phyloP scores from a whole-genome alignment of 2,329 filamentous ascomycete genomes.

The Biscogniauxia sp. region DNA sequence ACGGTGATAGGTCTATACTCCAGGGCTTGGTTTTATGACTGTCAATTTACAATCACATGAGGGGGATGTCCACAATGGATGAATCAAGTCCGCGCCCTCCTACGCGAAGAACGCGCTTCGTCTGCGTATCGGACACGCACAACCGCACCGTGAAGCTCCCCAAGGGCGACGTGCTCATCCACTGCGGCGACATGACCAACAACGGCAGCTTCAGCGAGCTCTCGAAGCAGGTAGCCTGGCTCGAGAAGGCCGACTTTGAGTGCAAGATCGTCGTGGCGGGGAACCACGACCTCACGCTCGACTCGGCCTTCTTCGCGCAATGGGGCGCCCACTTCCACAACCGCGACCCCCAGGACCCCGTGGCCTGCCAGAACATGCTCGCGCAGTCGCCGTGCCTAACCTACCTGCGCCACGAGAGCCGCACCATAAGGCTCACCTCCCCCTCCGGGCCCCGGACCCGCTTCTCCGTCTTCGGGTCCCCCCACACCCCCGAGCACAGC shows the following conservation, averaged over 20 bases:
- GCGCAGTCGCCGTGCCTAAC: constrained; percentile 46
- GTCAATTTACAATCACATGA: no score
- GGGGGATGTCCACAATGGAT: no score
- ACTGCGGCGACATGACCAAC: constrained; percentile 75
- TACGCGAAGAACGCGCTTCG: constrained; percentile 58
- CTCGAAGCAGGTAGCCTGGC: constrained; percentile 61
- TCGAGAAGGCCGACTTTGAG: constrained; percentile 66
- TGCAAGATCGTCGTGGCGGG: constrained; percentile 70
- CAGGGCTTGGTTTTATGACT: no score
- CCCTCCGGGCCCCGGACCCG: constrained; percentile 54
- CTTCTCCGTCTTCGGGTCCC: constrained; percentile 71
- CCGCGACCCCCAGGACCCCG: constrained; percentile 50
- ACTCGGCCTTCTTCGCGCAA: constrained; percentile 57
- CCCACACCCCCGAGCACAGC: constrained; percentile 54
- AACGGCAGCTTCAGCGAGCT: constrained; percentile 63
- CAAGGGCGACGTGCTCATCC: constrained; percentile 70
- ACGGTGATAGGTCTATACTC: no score
- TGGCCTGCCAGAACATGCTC: constrained; percentile 54
- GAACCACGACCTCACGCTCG: constrained; percentile 74
- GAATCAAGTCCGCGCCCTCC: neutral
- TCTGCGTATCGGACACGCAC: constrained; percentile 77
- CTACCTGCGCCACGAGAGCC: constrained; percentile 61
- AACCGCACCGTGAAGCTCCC: constrained; percentile 65
- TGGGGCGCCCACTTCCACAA: constrained; percentile 56
- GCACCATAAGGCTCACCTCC: constrained; percentile 52